Conservation (phyloP, 306 rosid genomes). For the Macrotyloma uniflorum region DNA sequence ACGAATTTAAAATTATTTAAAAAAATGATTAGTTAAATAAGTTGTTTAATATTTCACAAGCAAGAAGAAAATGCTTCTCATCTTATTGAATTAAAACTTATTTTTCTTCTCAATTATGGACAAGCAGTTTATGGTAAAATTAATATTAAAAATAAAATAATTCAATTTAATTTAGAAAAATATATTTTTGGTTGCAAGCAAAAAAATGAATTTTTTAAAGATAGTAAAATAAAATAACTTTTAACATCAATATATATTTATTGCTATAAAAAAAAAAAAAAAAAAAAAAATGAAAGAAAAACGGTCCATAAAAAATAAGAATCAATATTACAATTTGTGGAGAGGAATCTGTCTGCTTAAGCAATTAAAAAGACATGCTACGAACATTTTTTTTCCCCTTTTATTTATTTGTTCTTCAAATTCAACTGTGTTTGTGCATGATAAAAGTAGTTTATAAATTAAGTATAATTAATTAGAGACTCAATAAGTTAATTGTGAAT, state of each 20-base stretch:
- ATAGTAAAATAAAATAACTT: background rate
- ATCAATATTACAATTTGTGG: background rate
- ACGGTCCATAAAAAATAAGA: background rate
- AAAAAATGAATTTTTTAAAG: background rate
- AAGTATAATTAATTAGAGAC: background rate
- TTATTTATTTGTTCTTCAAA: background rate
- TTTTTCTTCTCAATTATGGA: background rate
- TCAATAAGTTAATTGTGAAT: background rate
- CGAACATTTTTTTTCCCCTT: background rate
- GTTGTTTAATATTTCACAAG: background rate
- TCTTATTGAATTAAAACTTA: background rate
- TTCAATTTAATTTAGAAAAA: background rate
- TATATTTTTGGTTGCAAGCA: background rate
- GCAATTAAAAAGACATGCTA: constrained; percentile 2
- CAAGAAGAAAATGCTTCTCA: background rate
- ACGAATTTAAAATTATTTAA: background rate
- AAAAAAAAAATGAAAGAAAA: background rate
- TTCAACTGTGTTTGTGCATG: background rate
- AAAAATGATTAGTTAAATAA: background rate
- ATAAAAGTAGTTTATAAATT: background rate
- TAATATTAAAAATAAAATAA: background rate
- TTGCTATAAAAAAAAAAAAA: background rate
- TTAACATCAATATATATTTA: background rate
- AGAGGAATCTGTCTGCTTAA: background rate
- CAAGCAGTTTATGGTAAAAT: background rate